Evolutionary conservation across 257 asterid genomes (phyloP), one percentile per base, ranked within the genome.

Genomic region (Asclepias syriaca): DNA sequence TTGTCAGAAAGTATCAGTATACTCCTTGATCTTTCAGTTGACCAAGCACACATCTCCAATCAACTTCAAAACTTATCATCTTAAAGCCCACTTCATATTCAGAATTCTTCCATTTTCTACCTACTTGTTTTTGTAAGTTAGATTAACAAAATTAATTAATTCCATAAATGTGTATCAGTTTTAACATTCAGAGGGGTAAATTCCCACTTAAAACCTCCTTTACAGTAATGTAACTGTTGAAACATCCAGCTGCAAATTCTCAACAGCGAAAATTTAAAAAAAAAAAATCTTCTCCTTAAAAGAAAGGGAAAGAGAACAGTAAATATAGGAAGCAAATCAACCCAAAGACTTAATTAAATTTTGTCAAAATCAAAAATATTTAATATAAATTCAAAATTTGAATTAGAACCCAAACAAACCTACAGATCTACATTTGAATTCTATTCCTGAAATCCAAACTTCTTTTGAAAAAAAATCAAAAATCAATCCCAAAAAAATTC

Each of bases 351-450:
- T 14, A 4, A 2, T 12, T 6, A 11, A 21, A 32, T 3, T 24
- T 32, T 24, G 22, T 32, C 72, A 6, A 29, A 51, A 29, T 18
- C 43, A 46, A 11, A 24, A 34, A 10, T 12, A 39, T 68, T 49
- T 48, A 19, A 50, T 2, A 50, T 14, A 22, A 16, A 2, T 49
- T 21, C 8, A 2, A 51, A 68, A 46, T 68, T 54, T 21, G 22
- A 68, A 14, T 9, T 8, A 15, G 24, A 68, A 68, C 12, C 58
- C 14, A 0, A 64, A 5, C 27, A 64, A 64, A 64, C 2, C 0
- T 37, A 64, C 68, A 64, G 68, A 64, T 64, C 68, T 64, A 37
- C 1, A 64, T 37, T 32, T 18, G 29, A 64, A 64, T 18, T 64
- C 49, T 37, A 3, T 9, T 2, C 19, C 45, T 3, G 7, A 64